Evolutionary conservation across 106 monocot species (phyloP), one percentile per base, ranked within the genome.

Genomic region (Dioscorea alata): DNA sequence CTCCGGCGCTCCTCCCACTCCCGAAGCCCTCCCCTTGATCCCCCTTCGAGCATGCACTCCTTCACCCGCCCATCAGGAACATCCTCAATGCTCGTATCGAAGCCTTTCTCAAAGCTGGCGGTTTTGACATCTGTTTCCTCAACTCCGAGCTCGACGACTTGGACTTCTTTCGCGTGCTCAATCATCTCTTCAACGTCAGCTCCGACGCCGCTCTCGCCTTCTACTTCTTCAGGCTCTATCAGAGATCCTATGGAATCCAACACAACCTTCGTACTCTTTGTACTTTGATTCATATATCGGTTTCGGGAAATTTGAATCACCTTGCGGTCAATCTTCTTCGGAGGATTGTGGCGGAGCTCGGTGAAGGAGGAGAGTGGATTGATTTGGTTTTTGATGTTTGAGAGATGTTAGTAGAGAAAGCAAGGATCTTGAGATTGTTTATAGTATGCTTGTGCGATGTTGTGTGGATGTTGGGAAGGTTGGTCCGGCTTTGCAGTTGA

Each of bases 401-500:
- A 78, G 64, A 33, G 75, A 75, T 64, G 66, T 81, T 15, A 68
- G 78, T 9, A 72, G 62, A 16, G 34, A 16, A 13, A 34, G 64
- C 16, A 48, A 20, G 42, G 63, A 23, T 12, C 50, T 81, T 75
- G 64, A 69, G 48, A 66, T 49, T 60, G 72, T 64, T 10, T 86
- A 69, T 69, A 86, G 85, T 34, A 86, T 86, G 81, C 78, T 86
- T 49, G 59, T 79, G 65, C 52, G 49, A 23, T 81, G 78, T 75
- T 79, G 71, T 70, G 51, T 81, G 31, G 64, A 67, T 23, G 25
- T 64, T 64, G 65, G 54, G 17, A 72, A 64, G 71, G n/a, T 76
- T 10, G 69, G 70, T 49, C 18, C 42, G 48, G 74, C 65, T 69
- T 4, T 78, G 21, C 31, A 63, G 19, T 28, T 75, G 22, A 52